Evolutionary conservation across 768 basidiomycete species (phyloP).

Genomic region (Dentipellis sp.): DNA sequence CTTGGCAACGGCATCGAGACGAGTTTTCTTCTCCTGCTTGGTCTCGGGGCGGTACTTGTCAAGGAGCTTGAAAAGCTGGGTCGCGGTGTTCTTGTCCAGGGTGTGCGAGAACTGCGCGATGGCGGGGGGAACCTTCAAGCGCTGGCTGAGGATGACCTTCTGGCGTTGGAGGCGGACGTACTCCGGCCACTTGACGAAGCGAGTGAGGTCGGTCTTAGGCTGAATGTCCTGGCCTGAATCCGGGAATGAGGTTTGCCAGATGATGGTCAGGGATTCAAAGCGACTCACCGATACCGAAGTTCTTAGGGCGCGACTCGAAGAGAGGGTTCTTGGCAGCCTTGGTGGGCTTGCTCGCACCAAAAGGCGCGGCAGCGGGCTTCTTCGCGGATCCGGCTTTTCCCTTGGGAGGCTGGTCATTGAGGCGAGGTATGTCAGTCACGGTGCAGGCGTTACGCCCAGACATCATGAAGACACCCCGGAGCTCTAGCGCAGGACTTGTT

Average conservation of each 20-base stretch:
- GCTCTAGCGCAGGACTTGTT: conserved; percentile 31
- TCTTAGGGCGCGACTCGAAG: conserved; percentile 83
- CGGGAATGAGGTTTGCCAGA: not conserved
- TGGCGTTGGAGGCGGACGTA: conserved; percentile 97
- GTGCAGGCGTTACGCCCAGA: conserved; percentile 19
- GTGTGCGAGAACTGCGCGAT: conserved; percentile 97
- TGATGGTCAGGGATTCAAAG: not conserved
- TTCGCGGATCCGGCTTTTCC: conserved; percentile 57
- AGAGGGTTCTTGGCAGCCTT: conserved; percentile 91
- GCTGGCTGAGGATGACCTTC: conserved; percentile 96
- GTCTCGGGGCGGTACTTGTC: conserved; percentile 96
- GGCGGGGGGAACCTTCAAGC: conserved; percentile 95
- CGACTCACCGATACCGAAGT: conserved; percentile 86
- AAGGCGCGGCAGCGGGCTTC: conserved; percentile 81
- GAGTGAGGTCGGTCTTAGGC: conserved; percentile 82
- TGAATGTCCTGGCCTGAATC: conserved; percentile 86
- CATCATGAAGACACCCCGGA: conserved; percentile 34
- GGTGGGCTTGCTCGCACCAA: conserved; percentile 63
- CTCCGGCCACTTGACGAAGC: conserved; percentile 99
- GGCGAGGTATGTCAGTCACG: conserved; percentile 48
- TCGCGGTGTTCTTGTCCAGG: conserved; percentile 98
- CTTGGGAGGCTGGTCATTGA: conserved; percentile 89
- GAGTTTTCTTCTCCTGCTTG: conserved; percentile 95
- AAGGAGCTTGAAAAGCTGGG: conserved; percentile 93
- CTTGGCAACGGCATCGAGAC: conserved; percentile 70